These are phyloP conservation scores for Mycena pura DNA, from an alignment of 768 basidiomycete genomes.

Conservation along the genomic window DNA sequence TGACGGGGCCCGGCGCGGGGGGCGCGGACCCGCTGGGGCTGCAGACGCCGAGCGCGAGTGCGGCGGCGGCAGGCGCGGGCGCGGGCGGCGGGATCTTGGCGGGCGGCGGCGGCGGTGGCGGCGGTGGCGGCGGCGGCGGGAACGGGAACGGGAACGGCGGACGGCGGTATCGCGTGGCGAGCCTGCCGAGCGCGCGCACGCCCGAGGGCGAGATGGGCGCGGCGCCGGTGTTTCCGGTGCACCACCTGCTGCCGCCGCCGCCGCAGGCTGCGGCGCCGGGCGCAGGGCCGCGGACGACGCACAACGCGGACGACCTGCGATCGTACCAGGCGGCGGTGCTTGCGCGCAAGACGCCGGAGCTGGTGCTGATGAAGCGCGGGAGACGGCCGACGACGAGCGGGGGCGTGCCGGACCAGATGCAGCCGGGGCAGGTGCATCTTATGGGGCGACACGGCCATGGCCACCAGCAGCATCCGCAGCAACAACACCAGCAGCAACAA, in stretches of 20 bases:
- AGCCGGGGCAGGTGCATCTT: constrained; percentile 40
- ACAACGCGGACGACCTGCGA: constrained; percentile 66
- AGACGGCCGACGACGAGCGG: constrained; percentile 53
- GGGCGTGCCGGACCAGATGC: constrained; percentile 30
- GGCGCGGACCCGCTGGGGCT: constrained; percentile 29
- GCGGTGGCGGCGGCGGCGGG: neutral
- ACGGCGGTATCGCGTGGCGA: constrained; percentile 64
- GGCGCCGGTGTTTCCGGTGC: constrained; percentile 18
- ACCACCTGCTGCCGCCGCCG: constrained; percentile 13
- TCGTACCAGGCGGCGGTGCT: constrained; percentile 80
- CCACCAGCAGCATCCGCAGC: too few relatives aligned
- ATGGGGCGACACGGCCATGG: constrained; percentile 31
- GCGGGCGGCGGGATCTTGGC: neutral
- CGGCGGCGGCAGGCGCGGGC: constrained; percentile 3
- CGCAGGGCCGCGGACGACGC: constrained; percentile 45
- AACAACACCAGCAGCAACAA: neutral
- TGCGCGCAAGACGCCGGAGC: constrained; percentile 63
- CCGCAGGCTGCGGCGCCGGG: constrained; percentile 35
- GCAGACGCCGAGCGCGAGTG: constrained; percentile 22
- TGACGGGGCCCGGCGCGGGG: constrained; percentile 44
- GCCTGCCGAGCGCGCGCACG: constrained; percentile 73
- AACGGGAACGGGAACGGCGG: neutral
- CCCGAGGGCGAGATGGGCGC: constrained; percentile 50
- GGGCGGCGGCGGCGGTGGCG: neutral
- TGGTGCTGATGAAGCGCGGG: constrained; percentile 53